Conservation (phyloP, 768 basidiomycete species). For the Galerina sulciceps region DNA sequence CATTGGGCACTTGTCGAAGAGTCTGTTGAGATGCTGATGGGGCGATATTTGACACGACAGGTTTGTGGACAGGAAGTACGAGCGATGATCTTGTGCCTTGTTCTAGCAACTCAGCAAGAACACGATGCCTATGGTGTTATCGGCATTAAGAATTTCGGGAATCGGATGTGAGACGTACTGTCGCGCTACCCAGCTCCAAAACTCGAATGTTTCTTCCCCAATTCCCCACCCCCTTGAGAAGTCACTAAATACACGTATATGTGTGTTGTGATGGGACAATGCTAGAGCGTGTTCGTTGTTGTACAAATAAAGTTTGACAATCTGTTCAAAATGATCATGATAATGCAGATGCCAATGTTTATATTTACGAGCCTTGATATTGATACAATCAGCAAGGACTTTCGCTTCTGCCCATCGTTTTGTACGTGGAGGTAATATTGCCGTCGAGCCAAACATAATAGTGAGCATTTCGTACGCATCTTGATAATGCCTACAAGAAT, state of each 20-base stretch:
- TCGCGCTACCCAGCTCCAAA: conserved; percentile 95
- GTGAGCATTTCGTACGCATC: conserved; percentile 86
- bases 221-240: conserved; percentile 94
- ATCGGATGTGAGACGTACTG: conserved; percentile 57
- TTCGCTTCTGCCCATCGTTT: conserved; percentile 99
- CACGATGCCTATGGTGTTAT: conserved; percentile 64
- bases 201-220: conserved; percentile 95
- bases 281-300: conserved; percentile 84
- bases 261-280: conserved; percentile 81
- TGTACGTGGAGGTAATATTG: conserved; percentile 86
- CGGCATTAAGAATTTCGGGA: background rate
- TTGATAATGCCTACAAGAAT: conserved; percentile 78
- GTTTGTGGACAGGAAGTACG: conserved; percentile 61
- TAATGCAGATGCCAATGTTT: background rate
- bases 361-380: conserved; percentile 68
- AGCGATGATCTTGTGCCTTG: conserved; percentile 72
- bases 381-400: conserved; percentile 93
- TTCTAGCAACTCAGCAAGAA: conserved; percentile 90
- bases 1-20: conserved; percentile 15
- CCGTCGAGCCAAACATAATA: conserved; percentile 89
- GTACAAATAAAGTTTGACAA: conserved; percentile 90
- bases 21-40: conserved; percentile 22
- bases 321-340: conserved; percentile 44
- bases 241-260: conserved; percentile 84
- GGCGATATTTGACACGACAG: conserved; percentile 33